phyloP scores from a whole-genome alignment of 306 rosid genomes.

The Clitoria ternatea region DNA sequence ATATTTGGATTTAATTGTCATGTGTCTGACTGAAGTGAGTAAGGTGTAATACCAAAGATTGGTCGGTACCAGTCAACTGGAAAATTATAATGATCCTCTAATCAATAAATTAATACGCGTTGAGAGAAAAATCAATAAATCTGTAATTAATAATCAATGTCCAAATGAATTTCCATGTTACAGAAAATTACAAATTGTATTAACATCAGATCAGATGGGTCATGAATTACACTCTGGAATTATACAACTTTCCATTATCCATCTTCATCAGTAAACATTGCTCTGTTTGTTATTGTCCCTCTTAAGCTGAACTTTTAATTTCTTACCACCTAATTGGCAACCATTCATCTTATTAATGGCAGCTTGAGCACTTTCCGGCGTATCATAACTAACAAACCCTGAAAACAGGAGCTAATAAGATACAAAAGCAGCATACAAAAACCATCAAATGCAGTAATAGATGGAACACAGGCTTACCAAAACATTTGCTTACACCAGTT shows the following conservation, averaged over 20 bases:
- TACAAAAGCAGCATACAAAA: neutral
- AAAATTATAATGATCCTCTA: conserved; percentile 30
- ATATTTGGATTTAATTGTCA: too few relatives aligned
- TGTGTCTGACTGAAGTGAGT: too few relatives aligned
- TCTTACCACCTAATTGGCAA: conserved; percentile 74
- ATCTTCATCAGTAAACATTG: conserved; percentile 57
- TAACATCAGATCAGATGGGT: conserved; percentile 41
- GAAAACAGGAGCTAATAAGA: conserved; percentile 36
- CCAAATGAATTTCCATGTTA: conserved; percentile 53
- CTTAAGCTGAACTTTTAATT: conserved; percentile 84
- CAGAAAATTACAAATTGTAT: conserved; percentile 58
- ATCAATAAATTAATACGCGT: conserved; percentile 35
- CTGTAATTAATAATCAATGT: conserved; percentile 51
- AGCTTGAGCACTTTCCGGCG: conserved; percentile 69
- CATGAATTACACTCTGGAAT: conserved; percentile 46
- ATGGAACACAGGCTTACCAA: conserved; percentile 50
- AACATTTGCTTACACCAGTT: conserved; percentile 90
- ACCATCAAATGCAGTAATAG: conserved; percentile 8
- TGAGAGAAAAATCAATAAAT: conserved; percentile 68
- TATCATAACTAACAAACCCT: conserved; percentile 89
- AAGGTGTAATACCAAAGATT: too few relatives aligned
- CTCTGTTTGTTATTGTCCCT: conserved; percentile 79
- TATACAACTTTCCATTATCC: conserved; percentile 32
- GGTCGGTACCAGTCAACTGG: too few relatives aligned
- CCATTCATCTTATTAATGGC: conserved; percentile 85